phyloP scores from a whole-genome alignment of 192 early-diverging fungal genomes.

The Physocladia obscura region DNA sequence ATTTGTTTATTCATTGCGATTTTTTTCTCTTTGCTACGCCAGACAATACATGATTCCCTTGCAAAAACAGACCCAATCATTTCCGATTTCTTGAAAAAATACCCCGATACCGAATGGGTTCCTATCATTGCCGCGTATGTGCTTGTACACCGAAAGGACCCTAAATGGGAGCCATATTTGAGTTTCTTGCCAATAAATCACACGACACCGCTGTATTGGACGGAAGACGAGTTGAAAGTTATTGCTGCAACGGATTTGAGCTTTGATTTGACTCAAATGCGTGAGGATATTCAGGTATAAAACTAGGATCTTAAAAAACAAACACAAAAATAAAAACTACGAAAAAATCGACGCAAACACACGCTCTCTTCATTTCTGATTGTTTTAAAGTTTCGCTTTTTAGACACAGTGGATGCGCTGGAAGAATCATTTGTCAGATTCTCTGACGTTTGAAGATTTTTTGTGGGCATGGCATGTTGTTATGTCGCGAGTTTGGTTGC shows the following conservation, averaged over 20 bases:
- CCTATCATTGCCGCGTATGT: conserved; percentile 12
- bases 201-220: conserved; percentile 12
- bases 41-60: conserved; percentile 12
- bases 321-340: too few species aligned
- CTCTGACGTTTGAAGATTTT: background rate
- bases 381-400: background rate
- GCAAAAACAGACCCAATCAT: conserved; percentile 4
- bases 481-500: conserved; percentile 10
- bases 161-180: background rate
- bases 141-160: background rate
- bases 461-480: conserved; percentile 9
- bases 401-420: background rate
- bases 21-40: background rate
- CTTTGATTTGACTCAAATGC: background rate
- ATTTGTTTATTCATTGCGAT: too few species aligned
- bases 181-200: background rate
- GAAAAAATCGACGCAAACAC: too few species aligned
- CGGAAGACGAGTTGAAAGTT: background rate
- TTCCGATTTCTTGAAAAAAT: background rate
- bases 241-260: conserved; percentile 6
- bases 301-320: too few species aligned
- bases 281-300: conserved; percentile 9
- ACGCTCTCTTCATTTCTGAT: background rate
- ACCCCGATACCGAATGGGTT: conserved; percentile 16
- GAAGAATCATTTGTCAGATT: too few species aligned